Conservation (phyloP, 768 basidiomycete genomes). For the Lentinula sp. region DNA sequence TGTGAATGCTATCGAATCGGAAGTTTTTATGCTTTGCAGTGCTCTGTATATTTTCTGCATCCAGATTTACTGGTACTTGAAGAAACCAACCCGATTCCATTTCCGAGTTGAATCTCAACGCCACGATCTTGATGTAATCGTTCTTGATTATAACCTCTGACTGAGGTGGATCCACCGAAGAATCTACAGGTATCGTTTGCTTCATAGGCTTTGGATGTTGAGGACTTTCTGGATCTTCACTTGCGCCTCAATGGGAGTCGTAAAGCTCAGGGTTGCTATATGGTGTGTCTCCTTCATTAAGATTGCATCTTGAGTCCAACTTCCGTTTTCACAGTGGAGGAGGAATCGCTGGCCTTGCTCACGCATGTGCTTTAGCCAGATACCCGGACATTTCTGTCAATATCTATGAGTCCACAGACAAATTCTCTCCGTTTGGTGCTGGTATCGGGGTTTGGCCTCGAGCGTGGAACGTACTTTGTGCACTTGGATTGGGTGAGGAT, state of each 20-base stretch:
- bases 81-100: background rate
- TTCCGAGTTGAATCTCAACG: background rate
- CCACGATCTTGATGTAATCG: slow-evolving; percentile 7
- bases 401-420: slow-evolving; percentile 37
- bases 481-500: slow-evolving; percentile 33
- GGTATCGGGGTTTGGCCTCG: slow-evolving; percentile 38
- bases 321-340: slow-evolving; percentile 19
- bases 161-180: slow-evolving; percentile 6
- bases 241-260: background rate
- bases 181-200: background rate
- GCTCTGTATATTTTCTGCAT: background rate
- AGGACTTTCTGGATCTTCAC: background rate
- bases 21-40: background rate
- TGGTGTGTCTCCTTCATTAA: slow-evolving; percentile 9
- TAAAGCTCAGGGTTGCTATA: slow-evolving; percentile 9
- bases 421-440: slow-evolving; percentile 37
- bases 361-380: slow-evolving; percentile 20
- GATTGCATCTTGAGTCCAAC: background rate
- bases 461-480: slow-evolving; percentile 33
- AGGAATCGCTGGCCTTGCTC: slow-evolving; percentile 25
- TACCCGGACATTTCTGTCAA: slow-evolving; percentile 34
- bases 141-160: slow-evolving; percentile 2
- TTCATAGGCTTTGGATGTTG: slow-evolving; percentile 3
- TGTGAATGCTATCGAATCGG: slow-evolving; percentile 4
- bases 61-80: background rate